Base-by-base conservation (phyloP, 495 filamentous ascomycete genomes). In the Aspergillus nanangensis region DNA sequence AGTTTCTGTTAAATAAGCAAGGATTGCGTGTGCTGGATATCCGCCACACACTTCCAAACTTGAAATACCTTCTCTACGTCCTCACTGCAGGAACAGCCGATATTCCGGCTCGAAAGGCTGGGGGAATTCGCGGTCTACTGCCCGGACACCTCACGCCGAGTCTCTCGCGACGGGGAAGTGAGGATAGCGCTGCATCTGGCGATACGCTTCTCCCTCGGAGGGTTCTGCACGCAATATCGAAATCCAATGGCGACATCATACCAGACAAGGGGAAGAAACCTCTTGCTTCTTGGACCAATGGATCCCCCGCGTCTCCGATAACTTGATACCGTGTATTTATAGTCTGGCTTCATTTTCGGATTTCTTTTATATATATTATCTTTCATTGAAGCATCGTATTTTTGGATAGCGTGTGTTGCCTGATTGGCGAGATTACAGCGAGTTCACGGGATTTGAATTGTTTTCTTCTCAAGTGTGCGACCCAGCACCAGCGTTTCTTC, bases 21-120 rank as follows among this genome's bases (percentile, higher is more conserved):
- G 87, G 84, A 0, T 61, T 96, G 2, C 79, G 81, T 35, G 79
- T 90, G 8, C 74, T 95, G 31, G 93, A 98, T 62, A 86, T 95
- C 11, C 75, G 93, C 0, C 87, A 95, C 47, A 97, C 92, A 3
- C 70, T 96, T 13, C 88, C 90, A 29, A 98, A 98, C 55, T 66
- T 97, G 15, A 95, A 95, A 65, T 95, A 94, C 49, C 66, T 96
- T n/a, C 70, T 96, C 3, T 94, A 88, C 50, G 83, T 95, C 3
- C 81, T 89, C 35, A 88, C 86, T 17, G 86, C 88, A 0, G 86
- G 86, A 1, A 82, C 75, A 33, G 79, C 86, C 13, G 88, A 93
- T 51, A 64, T 94, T 11, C 89, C 88, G 0, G 82, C 79, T 18
- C 67, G 90, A 13, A 94, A 92, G 58, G 77, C 78, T 24, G 88